phyloP scores from a whole-genome alignment of 2,329 filamentous ascomycete species.

The Aspergillus versicolor region DNA sequence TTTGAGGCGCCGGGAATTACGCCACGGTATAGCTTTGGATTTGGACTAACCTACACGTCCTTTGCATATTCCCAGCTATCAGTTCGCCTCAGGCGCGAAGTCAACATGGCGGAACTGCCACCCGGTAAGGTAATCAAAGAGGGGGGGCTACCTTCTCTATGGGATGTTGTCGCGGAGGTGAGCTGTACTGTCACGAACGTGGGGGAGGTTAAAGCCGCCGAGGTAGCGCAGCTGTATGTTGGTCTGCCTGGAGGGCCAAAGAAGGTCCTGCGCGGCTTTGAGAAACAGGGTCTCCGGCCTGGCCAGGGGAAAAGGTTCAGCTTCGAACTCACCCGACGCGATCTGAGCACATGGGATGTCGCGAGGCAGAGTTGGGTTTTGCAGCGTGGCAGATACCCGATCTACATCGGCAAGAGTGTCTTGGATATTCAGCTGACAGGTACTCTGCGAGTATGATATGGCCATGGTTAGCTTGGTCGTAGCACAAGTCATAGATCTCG shows the following conservation, averaged over 20 bases:
- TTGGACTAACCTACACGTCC: no score
- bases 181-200: slow-evolving; percentile 14
- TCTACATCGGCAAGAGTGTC: neutral
- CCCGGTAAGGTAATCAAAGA: no score
- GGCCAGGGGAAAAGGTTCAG: neutral
- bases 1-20: no score
- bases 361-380: neutral
- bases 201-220: slow-evolving; percentile 49
- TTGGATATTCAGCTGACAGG: neutral
- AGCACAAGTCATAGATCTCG: no score
- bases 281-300: neutral
- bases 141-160: neutral
- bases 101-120: no score
- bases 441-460: no score
- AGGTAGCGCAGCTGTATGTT: slow-evolving; percentile 60
- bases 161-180: neutral
- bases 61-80: no score
- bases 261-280: neutral
- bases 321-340: neutral
- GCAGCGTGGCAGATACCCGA: neutral
- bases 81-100: no score
- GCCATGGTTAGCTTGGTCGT: no score
- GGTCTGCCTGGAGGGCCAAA: slow-evolving; percentile 24
- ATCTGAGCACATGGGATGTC: neutral
- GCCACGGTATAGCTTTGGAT: no score